Evolutionary conservation across 1,284 basidiomycete species (phyloP).

Genomic region (Leccinum proximum): DNA sequence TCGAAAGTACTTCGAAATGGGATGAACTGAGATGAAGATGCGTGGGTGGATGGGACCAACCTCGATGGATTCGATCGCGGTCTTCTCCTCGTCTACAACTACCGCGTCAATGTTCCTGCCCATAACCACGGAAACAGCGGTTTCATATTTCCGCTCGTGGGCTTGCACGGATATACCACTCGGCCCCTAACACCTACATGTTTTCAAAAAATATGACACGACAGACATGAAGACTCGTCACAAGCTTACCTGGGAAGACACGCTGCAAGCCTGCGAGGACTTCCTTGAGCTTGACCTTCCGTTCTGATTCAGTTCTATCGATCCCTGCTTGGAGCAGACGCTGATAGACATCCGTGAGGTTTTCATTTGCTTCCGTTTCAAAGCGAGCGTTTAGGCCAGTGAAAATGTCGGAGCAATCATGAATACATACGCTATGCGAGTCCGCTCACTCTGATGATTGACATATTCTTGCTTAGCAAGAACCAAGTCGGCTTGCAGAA

Average conservation of each 20-base stretch:
- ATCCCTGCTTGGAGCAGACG: constrained; percentile 88
- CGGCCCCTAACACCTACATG: constrained; percentile 80
- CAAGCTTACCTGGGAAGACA: constrained; percentile 74
- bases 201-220: neutral
- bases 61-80: constrained; percentile 97
- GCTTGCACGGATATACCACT: constrained; percentile 91
- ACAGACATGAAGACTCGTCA: neutral
- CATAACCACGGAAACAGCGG: constrained; percentile 92
- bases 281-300: constrained; percentile 85
- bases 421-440: constrained; percentile 59
- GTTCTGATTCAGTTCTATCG: constrained; percentile 84
- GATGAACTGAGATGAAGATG: constrained; percentile 3
- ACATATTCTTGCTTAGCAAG: constrained; percentile 69
- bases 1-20: constrained; percentile 75
- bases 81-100: constrained; percentile 95
- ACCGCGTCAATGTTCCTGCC: constrained; percentile 96
- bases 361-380: constrained; percentile 89
- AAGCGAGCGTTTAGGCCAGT: constrained; percentile 39
- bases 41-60: constrained; percentile 36
- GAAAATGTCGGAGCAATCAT: constrained; percentile 1
- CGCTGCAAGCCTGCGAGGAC: constrained; percentile 73
- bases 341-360: constrained; percentile 79
- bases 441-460: constrained; percentile 72
- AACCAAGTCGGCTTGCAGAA: constrained; percentile 50
- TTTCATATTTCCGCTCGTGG: constrained; percentile 91